Evolutionary conservation across 2,329 filamentous ascomycete genomes (phyloP), one percentile per base, ranked within the genome.

Genomic region (Hymenoscyphus linearis): DNA sequence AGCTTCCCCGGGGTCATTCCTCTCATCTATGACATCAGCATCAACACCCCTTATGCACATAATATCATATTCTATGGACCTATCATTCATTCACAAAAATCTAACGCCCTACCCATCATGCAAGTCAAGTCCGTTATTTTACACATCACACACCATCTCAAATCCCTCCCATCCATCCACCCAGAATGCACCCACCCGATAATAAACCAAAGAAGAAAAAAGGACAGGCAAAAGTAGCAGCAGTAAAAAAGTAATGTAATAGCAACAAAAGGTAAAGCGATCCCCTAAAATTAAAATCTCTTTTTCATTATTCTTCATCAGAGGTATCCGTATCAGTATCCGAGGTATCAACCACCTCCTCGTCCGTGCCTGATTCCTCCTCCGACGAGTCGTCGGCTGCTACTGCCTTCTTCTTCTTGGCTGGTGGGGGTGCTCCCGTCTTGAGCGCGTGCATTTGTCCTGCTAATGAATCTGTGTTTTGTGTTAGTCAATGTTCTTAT

Each of bases 381-480:
- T 90, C 87, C 60, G 81, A 83, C n/a, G 84, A 87, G 54, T 88
- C 85, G 4, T 84, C 83, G 54, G 55, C 73, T 68, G 76, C 78
- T 72, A 79, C 82, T 73, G 22, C 40, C 59, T 80, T 80, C 73
- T 81, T 84, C 69, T 84, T 82, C 78, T 85, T 86, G 52, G 79
- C 76, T 44, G 78, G 71, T 34, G 77, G 72, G 7, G 83, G 76
- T 44, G 83, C 79, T 34, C 85, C 89, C 13, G 87, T 88, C 79
- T 95, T 96, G 64, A 96, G 84, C 13, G 89, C 88, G 65, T 87
- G 87, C 90, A 96, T 95, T 76, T 96, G 91, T 63, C 92, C 92
- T 55, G 92, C 93, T 67, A 97, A 81, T 1, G 91, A 92, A 76
- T 96, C 91, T 96, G 66, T 58, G 34, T 34, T 52, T 57, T 58